Percentiles rank a stretch among this genome's conserved stretches.
These are phyloP conservation scores for Chaetomium sp. DNA, from an alignment of 2,329 filamentous ascomycete species.

Conservation along the genomic window DNA sequence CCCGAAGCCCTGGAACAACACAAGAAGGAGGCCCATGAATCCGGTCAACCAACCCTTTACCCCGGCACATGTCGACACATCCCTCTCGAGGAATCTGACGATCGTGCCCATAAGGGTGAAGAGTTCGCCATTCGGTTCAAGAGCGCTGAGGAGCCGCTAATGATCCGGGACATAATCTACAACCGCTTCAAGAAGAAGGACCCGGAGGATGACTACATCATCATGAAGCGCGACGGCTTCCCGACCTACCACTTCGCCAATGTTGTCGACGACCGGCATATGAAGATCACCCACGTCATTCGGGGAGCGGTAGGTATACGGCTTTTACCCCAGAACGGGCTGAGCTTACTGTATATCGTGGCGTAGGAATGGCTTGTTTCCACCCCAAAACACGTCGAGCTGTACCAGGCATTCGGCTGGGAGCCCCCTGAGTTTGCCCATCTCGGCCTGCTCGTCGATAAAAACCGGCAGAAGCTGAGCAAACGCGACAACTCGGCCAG, in stretches of 20 bases:
- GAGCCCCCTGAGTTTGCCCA: constrained; percentile 74
- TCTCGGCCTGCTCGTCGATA: constrained; percentile 72
- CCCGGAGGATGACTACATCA: constrained; percentile 76
- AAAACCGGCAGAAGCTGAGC: constrained; percentile 75
- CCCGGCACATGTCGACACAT: constrained; percentile 72
- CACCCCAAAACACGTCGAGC: constrained; percentile 70
- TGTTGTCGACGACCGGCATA: constrained; percentile 92
- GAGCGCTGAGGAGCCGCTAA: constrained; percentile 61
- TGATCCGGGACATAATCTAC: constrained; percentile 79
- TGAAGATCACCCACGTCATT: constrained; percentile 95
- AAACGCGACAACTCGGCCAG: constrained; percentile 71
- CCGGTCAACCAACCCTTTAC: constrained; percentile 50
- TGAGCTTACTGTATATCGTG: constrained; percentile 9
- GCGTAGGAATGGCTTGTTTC: constrained; percentile 89
- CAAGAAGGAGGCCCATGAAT: constrained; percentile 62
- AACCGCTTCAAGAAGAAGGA: constrained; percentile 62
- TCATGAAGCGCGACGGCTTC: constrained; percentile 87
- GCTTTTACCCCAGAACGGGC: not conserved
- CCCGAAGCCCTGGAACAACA: constrained; percentile 68
- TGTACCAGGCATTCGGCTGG: constrained; percentile 82
- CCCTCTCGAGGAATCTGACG: constrained; percentile 66
- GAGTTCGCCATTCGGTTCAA: constrained; percentile 77
- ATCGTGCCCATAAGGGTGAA: constrained; percentile 69
- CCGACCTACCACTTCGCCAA: constrained; percentile 98
- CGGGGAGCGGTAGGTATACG: constrained; percentile 68